Percentiles rank a stretch among this genome's conserved stretches.
Evolutionary conservation across 768 basidiomycete species (phyloP).

Genomic region (Lentinus brumalis): DNA sequence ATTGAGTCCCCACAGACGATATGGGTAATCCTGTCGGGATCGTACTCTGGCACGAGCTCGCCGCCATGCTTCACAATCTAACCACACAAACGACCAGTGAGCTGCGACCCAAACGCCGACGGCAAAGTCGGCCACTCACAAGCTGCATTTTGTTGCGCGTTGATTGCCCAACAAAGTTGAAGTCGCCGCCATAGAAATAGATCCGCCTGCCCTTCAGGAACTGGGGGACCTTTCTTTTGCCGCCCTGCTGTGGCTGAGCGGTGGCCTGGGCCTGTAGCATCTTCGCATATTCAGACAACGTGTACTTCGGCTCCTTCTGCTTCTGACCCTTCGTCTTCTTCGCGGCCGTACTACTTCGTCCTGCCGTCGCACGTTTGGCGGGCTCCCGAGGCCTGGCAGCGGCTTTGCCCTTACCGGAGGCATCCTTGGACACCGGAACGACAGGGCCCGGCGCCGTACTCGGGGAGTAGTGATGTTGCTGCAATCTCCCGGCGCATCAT

Average conservation of each 20-base stretch:
- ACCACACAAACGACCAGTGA: background rate
- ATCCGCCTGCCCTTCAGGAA: slow-evolving; percentile 57
- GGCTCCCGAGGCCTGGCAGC: background rate
- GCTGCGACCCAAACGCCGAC: background rate
- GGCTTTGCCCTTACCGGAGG: background rate
- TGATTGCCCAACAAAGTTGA: slow-evolving; percentile 47
- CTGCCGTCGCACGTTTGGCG: slow-evolving; percentile 27
- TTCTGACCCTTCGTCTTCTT: slow-evolving; percentile 41
- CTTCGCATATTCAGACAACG: slow-evolving; percentile 56
- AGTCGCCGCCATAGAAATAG: slow-evolving; percentile 62
- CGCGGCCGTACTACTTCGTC: background rate
- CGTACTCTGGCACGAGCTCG: slow-evolving; percentile 58
- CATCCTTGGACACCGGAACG: background rate
- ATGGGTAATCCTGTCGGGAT: slow-evolving; percentile 60
- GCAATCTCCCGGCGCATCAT: slow-evolving; percentile 4
- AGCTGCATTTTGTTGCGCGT: slow-evolving; percentile 63
- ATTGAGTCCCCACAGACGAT: slow-evolving; percentile 51
- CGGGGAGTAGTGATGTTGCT: slow-evolving; percentile 11
- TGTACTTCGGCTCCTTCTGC: slow-evolving; percentile 30
- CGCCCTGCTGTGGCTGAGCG: slow-evolving; percentile 7
- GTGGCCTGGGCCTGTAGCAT: slow-evolving; percentile 41
- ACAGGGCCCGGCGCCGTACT: background rate
- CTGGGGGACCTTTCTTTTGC: background rate
- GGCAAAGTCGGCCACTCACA: slow-evolving; percentile 43
- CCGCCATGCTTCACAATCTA: slow-evolving; percentile 70